Percentiles rank a stretch among this genome's conserved stretches.
Evolutionary conservation across 2,329 filamentous ascomycete genomes (phyloP).

Genomic region (Penicillium verrucosum): DNA sequence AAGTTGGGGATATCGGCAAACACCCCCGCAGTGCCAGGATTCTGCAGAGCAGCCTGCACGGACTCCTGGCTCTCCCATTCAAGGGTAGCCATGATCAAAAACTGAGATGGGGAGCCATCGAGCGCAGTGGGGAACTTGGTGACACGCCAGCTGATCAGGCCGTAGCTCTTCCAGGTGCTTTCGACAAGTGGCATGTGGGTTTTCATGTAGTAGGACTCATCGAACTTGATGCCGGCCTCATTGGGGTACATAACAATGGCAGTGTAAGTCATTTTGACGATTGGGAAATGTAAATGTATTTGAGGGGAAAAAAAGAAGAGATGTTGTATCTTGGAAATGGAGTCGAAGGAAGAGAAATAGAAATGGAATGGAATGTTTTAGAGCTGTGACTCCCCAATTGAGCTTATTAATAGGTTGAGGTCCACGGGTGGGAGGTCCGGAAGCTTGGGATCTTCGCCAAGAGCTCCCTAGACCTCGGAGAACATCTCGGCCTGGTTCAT

Average conservation of each 20-base stretch:
- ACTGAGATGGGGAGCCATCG: constrained; percentile 17
- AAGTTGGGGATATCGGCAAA: constrained; percentile 25
- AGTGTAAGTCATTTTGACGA: constrained; percentile 17
- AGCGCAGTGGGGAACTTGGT: constrained; percentile 17
- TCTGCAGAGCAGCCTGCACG: constrained; percentile 8
- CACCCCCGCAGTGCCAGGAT: constrained; percentile 5
- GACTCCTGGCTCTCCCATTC: constrained; percentile 20
- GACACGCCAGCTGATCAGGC: constrained; percentile 17
- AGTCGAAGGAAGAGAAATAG: neutral
- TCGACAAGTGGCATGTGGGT: constrained; percentile 25
- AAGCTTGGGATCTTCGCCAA: too few species aligned
- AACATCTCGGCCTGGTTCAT: too few species aligned
- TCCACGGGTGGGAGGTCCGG: too few species aligned
- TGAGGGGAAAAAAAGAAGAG: neutral
- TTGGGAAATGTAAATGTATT: neutral
- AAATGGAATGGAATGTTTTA: neutral
- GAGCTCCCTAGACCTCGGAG: too few species aligned
- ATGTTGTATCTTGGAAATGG: neutral
- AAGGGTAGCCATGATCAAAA: constrained; percentile 15
- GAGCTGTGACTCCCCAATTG: too few species aligned
- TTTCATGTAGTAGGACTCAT: constrained; percentile 24
- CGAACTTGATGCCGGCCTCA: constrained; percentile 17
- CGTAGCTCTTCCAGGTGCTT: constrained; percentile 14
- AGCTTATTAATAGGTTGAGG: too few species aligned
- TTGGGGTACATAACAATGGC: constrained; percentile 23